Percentiles rank a stretch among this genome's conserved stretches.
These are phyloP conservation scores for Candida sakaeoensis DNA, from an alignment of 805 yeast genomes.

Conservation along the genomic window DNA sequence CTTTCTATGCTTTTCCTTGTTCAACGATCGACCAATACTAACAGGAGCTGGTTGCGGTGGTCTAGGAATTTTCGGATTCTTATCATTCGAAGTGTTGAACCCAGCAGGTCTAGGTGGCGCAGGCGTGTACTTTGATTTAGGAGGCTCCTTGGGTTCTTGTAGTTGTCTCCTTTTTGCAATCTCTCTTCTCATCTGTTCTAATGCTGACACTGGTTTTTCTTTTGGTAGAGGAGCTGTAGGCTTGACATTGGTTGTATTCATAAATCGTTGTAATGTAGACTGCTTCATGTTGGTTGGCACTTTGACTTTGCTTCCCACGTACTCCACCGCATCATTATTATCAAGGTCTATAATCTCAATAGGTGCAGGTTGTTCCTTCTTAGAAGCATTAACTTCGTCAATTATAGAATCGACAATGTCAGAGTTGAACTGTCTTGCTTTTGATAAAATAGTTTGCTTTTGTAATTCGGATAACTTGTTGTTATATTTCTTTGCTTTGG, in stretches of 20 bases:
- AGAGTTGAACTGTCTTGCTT: constrained; percentile 55
- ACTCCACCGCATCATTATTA: background rate
- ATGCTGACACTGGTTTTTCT: constrained; percentile 10
- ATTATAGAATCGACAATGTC: constrained; percentile 51
- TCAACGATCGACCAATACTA: constrained; percentile 36
- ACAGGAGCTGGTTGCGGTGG: constrained; percentile 10
- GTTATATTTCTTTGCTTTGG: constrained; percentile 61
- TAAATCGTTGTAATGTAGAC: constrained; percentile 33
- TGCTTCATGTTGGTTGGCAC: constrained; percentile 21
- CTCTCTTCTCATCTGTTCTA: constrained; percentile 6
- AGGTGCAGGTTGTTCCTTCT: constrained; percentile 6
- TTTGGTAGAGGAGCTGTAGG: constrained; percentile 35
- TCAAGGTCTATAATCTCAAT: constrained; percentile 2
- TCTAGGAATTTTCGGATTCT: constrained; percentile 1
- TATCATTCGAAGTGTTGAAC: constrained; percentile 29
- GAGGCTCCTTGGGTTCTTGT: constrained; percentile 8
- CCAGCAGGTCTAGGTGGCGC: constrained; percentile 56
- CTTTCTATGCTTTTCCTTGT: constrained; percentile 27
- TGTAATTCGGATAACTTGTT: constrained; percentile 70
- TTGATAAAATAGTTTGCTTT: constrained; percentile 55
- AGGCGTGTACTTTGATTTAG: constrained; percentile 22
- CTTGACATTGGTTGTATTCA: constrained; percentile 25
- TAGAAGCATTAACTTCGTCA: constrained; percentile 32
- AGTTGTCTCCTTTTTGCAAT: background rate
- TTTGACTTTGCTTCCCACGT: background rate